A percentile compares a stretch with the other conserved stretches of the same genome.
Conservation (phyloP, 495 filamentous ascomycete genomes). For the Rusavskia elegans region DNA sequence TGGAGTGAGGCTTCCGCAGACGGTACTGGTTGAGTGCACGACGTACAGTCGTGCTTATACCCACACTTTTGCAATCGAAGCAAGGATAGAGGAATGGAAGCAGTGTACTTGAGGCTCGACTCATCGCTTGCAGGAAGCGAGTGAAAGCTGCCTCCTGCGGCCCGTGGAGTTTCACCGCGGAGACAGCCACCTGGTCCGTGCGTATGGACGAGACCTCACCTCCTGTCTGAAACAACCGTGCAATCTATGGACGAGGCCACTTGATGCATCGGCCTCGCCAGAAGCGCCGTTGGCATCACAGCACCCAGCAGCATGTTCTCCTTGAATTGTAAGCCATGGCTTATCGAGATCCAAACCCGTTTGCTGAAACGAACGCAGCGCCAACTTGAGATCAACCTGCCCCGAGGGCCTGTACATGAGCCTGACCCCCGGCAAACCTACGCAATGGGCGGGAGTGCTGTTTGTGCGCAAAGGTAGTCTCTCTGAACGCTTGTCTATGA, state of each 20-base stretch:
- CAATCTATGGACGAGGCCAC: no score
- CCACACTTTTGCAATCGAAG: constrained; percentile 22
- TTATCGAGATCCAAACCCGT: no score
- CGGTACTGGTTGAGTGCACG: constrained; percentile 8
- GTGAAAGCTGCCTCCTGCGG: background rate
- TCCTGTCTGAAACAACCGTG: no score
- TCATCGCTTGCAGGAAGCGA: background rate
- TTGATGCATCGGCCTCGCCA: constrained; percentile 5
- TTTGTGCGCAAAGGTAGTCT: constrained; percentile 71
- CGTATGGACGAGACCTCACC: no score
- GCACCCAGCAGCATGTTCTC: constrained; percentile 44
- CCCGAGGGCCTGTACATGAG: constrained; percentile 76
- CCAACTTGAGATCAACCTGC: constrained; percentile 63
- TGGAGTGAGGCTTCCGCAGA: constrained; percentile 17
- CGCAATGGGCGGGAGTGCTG: constrained; percentile 73
- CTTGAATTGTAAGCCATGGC: constrained; percentile 52
- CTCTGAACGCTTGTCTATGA: background rate
- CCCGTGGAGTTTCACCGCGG: no score
- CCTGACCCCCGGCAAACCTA: constrained; percentile 63
- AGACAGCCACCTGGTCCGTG: no score
- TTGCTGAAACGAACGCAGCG: constrained; percentile 28
- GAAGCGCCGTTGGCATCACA: constrained; percentile 8
- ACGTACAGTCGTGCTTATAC: constrained; percentile 14
- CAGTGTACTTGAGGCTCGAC: background rate
- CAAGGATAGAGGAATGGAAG: constrained; percentile 50